phyloP scores from a whole-genome alignment of 1,284 basidiomycete species.

The Cerrena zonata region DNA sequence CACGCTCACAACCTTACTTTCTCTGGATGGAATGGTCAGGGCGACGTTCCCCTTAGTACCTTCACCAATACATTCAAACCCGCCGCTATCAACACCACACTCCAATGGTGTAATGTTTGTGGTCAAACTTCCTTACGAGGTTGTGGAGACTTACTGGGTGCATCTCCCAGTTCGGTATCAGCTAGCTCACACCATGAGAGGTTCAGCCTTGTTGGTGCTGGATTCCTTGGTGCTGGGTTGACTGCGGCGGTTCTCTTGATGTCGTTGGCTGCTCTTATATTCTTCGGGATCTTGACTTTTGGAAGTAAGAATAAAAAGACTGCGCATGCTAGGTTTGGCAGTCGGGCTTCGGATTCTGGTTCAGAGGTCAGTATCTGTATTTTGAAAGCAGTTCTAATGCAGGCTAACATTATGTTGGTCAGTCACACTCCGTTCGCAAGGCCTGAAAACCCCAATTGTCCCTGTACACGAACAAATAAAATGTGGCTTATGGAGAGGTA shows the following conservation, averaged over 20 bases:
- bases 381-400: too few relatives aligned
- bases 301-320: too few relatives aligned
- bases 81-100: conserved; percentile 45
- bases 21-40: conserved; percentile 22
- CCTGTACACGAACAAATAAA: too few relatives aligned
- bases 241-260: conserved; percentile 40
- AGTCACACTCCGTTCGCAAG: too few relatives aligned
- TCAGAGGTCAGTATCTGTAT: too few relatives aligned
- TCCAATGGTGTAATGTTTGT: conserved; percentile 57
- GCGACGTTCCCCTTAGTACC: conserved; percentile 50
- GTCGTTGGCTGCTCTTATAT: conserved; percentile 36
- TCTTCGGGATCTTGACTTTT: conserved; percentile 42
- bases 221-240: conserved; percentile 61
- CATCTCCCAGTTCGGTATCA: conserved; percentile 13
- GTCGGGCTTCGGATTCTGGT: too few relatives aligned
- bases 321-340: too few relatives aligned
- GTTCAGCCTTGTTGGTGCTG: conserved; percentile 54
- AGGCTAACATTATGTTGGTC: too few relatives aligned
- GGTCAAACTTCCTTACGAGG: conserved; percentile 51
- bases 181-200: conserved; percentile 28
- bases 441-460: too few relatives aligned
- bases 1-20: conserved; percentile 24
- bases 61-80: conserved; percentile 53
- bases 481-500: too few relatives aligned
- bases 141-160: conserved; percentile 39